Conservation (phyloP, 306 rosid genomes). For the Quercus mongolica region DNA sequence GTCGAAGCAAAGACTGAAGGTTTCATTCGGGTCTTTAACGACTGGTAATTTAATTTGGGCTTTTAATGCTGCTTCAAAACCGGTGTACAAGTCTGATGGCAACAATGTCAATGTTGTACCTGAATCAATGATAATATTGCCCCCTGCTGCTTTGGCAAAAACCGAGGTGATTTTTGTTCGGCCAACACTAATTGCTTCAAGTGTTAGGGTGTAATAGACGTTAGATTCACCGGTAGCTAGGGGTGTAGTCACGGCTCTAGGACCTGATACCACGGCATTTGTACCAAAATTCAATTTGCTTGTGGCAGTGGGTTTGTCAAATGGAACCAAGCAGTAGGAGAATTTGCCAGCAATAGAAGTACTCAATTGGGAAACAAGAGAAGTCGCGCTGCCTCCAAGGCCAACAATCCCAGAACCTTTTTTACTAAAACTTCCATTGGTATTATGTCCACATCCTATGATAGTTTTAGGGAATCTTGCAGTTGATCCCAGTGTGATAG, state of each 20-base stretch:
- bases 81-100: conserved; percentile 12
- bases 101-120: conserved; percentile 32
- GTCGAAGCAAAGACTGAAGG: conserved; percentile 24
- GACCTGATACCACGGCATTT: conserved; percentile 24
- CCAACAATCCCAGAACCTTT: conserved; percentile 49
- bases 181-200: conserved; percentile 32
- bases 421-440: not conserved
- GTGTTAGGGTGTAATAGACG: conserved; percentile 12
- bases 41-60: not conserved
- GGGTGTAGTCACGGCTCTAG: conserved; percentile 24
- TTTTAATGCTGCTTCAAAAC: conserved; percentile 16
- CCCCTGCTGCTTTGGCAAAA: not conserved
- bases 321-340: conserved; percentile 50
- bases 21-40: not conserved
- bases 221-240: not conserved
- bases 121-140: conserved; percentile 39
- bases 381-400: conserved; percentile 34
- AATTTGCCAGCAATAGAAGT: conserved; percentile 32
- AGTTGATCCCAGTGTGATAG: conserved; percentile 37
- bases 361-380: conserved; percentile 37
- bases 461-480: conserved; percentile 14
- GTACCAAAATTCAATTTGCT: conserved; percentile 31
- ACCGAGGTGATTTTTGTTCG: not conserved
- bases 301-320: fast-evolving
- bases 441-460: conserved; percentile 49